Base-by-base conservation (phyloP, 306 rosid species). In the Neltuma alba region DNA sequence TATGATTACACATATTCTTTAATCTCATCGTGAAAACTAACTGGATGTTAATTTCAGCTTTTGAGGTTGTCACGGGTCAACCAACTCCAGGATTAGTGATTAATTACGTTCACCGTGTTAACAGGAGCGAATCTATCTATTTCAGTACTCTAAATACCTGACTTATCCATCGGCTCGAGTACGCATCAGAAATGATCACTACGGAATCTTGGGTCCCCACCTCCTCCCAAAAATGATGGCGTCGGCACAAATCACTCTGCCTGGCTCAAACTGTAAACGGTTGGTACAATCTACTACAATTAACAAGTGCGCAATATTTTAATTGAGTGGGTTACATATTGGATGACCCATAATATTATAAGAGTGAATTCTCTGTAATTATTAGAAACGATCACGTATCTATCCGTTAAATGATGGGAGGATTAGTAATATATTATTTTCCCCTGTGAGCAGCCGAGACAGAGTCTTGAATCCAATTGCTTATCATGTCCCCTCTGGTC, bases 201-300 rank as follows among this genome's bases (percentile, higher is more conserved):
- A 47, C n/a, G n/a, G 41, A 50, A 62, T 48, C 41, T 48, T 13
- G 80, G 78, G 80, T 37, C 65, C 77, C 78, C 68, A 40, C 31
- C 18, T 25, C 41, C 41, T 38, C 63, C 66, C 66, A 60, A 60
- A 60, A 28, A 13, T 60, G 28, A 62, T 10, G 3, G 9, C 74
- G 80, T 47, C 76, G 80, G 31, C 68, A 52, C 45, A 69, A 54
- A 55, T 66, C n/a, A 78, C 67, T 73, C 76, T 16, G 62, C 2
- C 78, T 58, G 4, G 63, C 13, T 14, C 68, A 70, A 8, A 65
- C 31, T 30, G 67, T 34, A 30, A 61, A 4, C 72, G 81, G 81
- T 78, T 58, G 85, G 79, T 81, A 81, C 82, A 77, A 81, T 84
- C 77, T 81, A 58, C 77, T 54, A 48, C 18, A 40, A 81, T 74